Evolutionary conservation across 2,329 filamentous ascomycete species (phyloP).

Genomic region (Colletotrichum destructivum): DNA sequence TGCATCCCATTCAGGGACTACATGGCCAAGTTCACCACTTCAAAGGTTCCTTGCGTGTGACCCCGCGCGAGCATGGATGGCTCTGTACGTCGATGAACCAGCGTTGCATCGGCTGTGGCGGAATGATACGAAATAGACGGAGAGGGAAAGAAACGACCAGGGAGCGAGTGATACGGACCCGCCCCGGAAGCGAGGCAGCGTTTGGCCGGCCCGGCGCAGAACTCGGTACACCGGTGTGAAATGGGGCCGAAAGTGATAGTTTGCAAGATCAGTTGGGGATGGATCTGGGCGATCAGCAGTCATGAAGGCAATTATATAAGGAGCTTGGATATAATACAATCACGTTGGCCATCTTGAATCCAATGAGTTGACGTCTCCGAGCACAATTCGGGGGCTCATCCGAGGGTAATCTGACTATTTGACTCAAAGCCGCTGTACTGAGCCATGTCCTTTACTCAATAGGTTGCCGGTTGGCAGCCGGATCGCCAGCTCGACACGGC

Average conservation of each 20-base stretch:
- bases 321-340: too few species aligned
- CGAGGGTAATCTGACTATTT: background rate
- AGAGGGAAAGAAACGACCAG: background rate
- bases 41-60: constrained; percentile 2
- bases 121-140: background rate
- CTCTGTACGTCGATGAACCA: constrained; percentile 1
- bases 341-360: too few species aligned
- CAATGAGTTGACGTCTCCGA: background rate
- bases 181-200: background rate
- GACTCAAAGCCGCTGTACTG: background rate
- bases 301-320: too few species aligned
- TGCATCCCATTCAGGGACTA: background rate
- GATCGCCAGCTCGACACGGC: background rate
- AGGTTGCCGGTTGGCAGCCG: background rate
- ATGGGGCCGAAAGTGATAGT: background rate
- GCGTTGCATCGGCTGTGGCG: background rate
- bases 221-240: background rate
- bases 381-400: background rate
- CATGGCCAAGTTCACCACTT: background rate
- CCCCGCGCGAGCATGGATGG: constrained; percentile 23
- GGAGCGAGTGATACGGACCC: background rate
- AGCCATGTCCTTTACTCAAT: background rate
- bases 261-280: background rate
- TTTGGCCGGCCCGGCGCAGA: background rate
- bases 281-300: too few species aligned